Evolutionary conservation across 2,329 filamentous ascomycete genomes (phyloP), one percentile per base, ranked within the genome.

Genomic region (Exophiala calicioides): DNA sequence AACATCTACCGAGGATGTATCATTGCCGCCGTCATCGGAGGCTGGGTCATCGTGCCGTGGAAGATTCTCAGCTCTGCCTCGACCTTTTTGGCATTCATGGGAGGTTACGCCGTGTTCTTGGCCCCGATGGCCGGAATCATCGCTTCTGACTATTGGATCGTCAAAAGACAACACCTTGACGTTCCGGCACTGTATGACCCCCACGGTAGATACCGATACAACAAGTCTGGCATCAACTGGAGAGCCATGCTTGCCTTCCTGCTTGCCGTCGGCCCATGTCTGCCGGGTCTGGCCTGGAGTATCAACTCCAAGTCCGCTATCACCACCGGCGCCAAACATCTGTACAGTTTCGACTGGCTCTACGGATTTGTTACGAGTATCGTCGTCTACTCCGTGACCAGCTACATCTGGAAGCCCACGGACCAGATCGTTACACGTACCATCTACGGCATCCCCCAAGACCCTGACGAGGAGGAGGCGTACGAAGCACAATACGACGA

Each of bases 321-420:
- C 58, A 52, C 42, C 0, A 65, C 67, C 0, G 82, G 82, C 0
- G 66, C 71, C 0, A 63, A 68, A 31, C 74, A 78, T 53, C 67
- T 84, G 3, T 86, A 84, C 59, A 73, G 76, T 19, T 82, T 85
- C 59, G 81, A 82, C n/a, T 86, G 82, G 77, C 60, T 85, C 13
- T 72, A 83, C 37, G 82, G 82, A 0, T 84, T 85, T 53, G 66
- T 74, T 7, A 69, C 64, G 0, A 80, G 78, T 5, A 74, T 77
- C 15, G 38, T 80, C 3, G 70, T 84, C 0, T 85, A 85, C 64
- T 66, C 76, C 7, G 19, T 29, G 3, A 48, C 41, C 15, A 58
- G 51, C 33, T 39, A 44, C 21, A 32, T 57, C 20, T 58, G 48
- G 44, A 52, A 46, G 12, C 36, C 50, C 3, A 46, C 36, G 27